These are phyloP conservation scores for Tricholoma furcatifolium DNA, from an alignment of 768 basidiomycete species.

Conservation along the genomic window DNA sequence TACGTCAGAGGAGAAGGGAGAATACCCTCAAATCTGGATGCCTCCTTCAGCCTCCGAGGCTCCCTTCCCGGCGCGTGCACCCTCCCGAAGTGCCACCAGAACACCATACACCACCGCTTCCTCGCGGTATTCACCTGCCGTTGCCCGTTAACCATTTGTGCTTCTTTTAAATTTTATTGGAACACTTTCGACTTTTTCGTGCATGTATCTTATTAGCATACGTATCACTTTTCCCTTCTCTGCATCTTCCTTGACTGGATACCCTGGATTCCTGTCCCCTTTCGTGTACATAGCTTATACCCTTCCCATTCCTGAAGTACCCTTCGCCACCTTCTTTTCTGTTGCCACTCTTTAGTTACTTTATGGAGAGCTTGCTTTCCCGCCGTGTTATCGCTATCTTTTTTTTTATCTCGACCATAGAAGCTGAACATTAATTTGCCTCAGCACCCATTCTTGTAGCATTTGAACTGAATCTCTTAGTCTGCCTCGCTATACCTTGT, in stretches of 20 bases:
- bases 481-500: conserved; percentile 9
- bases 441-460: conserved; percentile 22
- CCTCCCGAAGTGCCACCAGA: conserved; percentile 23
- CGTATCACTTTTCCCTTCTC: conserved; percentile 6
- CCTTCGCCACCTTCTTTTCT: conserved; percentile 23
- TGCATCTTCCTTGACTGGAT: conserved; percentile 14
- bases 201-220: conserved; percentile 32
- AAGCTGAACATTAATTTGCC: conserved; percentile 19
- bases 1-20: conserved; percentile 65
- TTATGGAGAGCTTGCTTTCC: conserved; percentile 25
- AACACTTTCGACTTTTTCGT: conserved; percentile 13
- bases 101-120: conserved; percentile 20
- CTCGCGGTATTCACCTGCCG: conserved; percentile 21
- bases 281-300: conserved; percentile 35
- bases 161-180: conserved; percentile 15
- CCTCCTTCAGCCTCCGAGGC: conserved; percentile 36
- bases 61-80: conserved; percentile 22
- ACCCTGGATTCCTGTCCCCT: conserved; percentile 14
- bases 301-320: conserved; percentile 14
- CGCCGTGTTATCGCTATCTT: conserved; percentile 17
- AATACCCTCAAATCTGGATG: conserved; percentile 64
- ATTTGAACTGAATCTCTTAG: conserved; percentile 13
- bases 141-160: conserved; percentile 16
- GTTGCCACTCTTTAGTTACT: conserved; percentile 6
- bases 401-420: conserved; percentile 17